phyloP scores from a whole-genome alignment of 2,329 filamentous ascomycete genomes.

The Colletotrichum sublineola region DNA sequence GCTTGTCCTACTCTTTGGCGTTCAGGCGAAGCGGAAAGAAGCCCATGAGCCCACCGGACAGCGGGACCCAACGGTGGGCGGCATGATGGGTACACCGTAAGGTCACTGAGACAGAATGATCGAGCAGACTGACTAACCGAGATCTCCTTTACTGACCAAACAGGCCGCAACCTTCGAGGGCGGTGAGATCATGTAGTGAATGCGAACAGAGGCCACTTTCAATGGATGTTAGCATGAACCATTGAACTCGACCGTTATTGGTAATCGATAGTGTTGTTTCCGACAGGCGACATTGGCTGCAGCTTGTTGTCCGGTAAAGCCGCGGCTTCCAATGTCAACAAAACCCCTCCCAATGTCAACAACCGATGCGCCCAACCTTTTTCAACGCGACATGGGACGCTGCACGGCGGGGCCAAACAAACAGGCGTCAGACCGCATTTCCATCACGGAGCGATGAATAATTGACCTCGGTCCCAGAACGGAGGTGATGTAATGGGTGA shows the following conservation, averaged over 20 bases:
- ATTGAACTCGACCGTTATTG: not conserved
- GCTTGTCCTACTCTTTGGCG: not conserved
- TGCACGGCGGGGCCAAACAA: constrained; percentile 27
- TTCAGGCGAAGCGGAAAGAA: constrained; percentile 34
- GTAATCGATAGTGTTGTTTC: constrained; percentile 5
- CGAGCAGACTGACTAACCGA: constrained; percentile 20
- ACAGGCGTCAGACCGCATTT: constrained; percentile 35
- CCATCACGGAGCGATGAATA: not conserved
- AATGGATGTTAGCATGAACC: not conserved
- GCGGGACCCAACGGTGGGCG: constrained; percentile 27
- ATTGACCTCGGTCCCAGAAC: not conserved
- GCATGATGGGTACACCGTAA: not conserved
- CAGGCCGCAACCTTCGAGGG: constrained; percentile 8
- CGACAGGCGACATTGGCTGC: constrained; percentile 22
- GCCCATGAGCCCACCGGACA: not conserved
- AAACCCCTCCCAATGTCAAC: constrained; percentile 31
- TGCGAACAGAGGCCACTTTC: not conserved
- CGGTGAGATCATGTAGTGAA: constrained; percentile 3
- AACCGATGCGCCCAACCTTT: constrained; percentile 21
- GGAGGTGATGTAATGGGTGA: not conserved
- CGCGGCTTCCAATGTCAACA: constrained; percentile 32
- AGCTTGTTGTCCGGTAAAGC: constrained; percentile 38
- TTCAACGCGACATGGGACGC: constrained; percentile 40
- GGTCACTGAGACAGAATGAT: constrained; percentile 29
- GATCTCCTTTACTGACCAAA: constrained; percentile 26